Base-by-base conservation (phyloP, 2,329 filamentous ascomycete genomes). In the Zymoseptoria crescenta region DNA sequence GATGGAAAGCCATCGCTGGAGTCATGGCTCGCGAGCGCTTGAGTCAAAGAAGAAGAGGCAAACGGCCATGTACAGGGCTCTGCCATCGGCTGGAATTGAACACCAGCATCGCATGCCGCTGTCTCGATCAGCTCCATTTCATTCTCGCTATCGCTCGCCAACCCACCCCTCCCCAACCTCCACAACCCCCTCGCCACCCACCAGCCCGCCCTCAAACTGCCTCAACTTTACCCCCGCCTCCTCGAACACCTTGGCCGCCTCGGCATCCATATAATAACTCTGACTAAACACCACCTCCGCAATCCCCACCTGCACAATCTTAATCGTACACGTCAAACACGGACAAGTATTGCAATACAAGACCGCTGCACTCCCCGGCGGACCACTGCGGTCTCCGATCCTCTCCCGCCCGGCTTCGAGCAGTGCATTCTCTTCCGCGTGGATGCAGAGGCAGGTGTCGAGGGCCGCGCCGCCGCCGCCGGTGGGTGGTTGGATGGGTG, bases 261-360 rank as follows among this genome's bases (percentile, higher is more conserved):
- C 85, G 49, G 79, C 83, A 70, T 99, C 94, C 87, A 99, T 96
- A 72, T 93, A 93, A 73, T 99, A 99, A 27, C 88, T 86, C 71
- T 95, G 88, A 65, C 86, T 92, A 70, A 96, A 99, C 13, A 99
- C 92, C 13, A 99, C 94, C 79, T 99, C 94, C 49, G 84, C 85
- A 65, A 99, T 96, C 19, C 94, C 94, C 7, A 97, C 91, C 77
- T 99, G 94, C 21, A 91, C 89, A 70, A 99, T 97, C 79, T 99
- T 99, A 78, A 99, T 96, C 69, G 91, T 96, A 75, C 94, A 99
- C 2, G 94, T 99, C 73, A 99, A 79, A 73, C 94, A 99, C 3
- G 94, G 94, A 74, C 94, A 99, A 0, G 80, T 83, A 61, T 72
- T 71, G 54, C 70, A 72, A 41, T 72, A 99, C 27, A 99, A 78